Evolutionary conservation across 1,284 basidiomycete species (phyloP).

Genomic region (Ceratobasidium sp.): DNA sequence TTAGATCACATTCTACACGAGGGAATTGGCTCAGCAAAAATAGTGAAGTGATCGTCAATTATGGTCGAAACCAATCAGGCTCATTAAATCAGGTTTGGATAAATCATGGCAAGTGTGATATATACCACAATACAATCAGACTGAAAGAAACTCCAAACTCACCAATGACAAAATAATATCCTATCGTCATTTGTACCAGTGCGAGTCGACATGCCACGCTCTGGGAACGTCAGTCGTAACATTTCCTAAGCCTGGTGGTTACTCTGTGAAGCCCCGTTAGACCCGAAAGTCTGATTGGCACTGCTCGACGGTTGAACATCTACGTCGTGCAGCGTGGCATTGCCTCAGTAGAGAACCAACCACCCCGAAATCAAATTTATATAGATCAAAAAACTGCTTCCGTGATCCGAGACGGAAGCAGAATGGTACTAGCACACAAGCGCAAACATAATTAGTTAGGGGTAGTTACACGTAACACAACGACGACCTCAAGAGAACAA

Average conservation of each 20-base stretch:
- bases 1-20: neutral
- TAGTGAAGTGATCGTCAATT: slow-evolving; percentile 43
- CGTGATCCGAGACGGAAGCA: slow-evolving; percentile 18
- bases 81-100: slow-evolving; percentile 45
- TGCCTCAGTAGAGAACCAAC: slow-evolving; percentile 21
- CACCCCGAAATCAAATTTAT: slow-evolving; percentile 15
- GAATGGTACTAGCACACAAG: slow-evolving; percentile 3
- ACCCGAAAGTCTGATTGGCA: slow-evolving; percentile 37
- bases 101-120: slow-evolving; percentile 26
- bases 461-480: no score
- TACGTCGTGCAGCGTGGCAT: slow-evolving; percentile 44
- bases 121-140: neutral
- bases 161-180: neutral
- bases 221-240: slow-evolving; percentile 46
- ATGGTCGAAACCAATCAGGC: slow-evolving; percentile 43
- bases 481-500: no score
- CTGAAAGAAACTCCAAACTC: neutral
- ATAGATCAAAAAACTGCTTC: slow-evolving; percentile 37
- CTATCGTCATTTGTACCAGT: slow-evolving; percentile 30
- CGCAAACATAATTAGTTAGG: slow-evolving; percentile 1
- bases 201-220: slow-evolving; percentile 47
- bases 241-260: slow-evolving; percentile 45
- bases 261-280: slow-evolving; percentile 37
- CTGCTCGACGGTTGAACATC: slow-evolving; percentile 26
- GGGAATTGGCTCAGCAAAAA: slow-evolving; percentile 33